Conservation (phyloP, 2,329 filamentous ascomycete genomes). For the Penicillium freii region DNA sequence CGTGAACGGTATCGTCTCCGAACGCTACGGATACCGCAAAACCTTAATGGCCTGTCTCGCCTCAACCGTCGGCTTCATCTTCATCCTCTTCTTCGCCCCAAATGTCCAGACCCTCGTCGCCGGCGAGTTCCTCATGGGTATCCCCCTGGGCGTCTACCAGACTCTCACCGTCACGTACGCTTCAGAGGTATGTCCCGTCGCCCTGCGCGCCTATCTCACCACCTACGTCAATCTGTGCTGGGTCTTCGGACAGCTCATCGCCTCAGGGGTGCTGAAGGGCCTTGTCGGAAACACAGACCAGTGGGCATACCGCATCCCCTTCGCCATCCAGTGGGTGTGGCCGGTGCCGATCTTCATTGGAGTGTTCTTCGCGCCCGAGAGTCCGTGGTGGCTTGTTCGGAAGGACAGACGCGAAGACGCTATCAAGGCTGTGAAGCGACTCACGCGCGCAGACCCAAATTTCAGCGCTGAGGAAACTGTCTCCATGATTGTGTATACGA, state of each 20-base stretch:
- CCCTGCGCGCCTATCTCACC: constrained; percentile 34
- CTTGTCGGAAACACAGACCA: constrained; percentile 30
- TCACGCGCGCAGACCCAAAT: constrained; percentile 26
- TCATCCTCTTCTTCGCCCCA: constrained; percentile 44
- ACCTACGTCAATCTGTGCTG: constrained; percentile 44
- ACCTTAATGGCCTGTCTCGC: constrained; percentile 22
- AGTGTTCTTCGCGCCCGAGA: constrained; percentile 32
- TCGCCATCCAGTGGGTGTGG: constrained; percentile 37
- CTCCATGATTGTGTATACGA: constrained; percentile 42
- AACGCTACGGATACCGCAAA: constrained; percentile 20
- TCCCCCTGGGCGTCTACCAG: constrained; percentile 40
- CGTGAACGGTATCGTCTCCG: constrained; percentile 20
- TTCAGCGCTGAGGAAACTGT: constrained; percentile 33
- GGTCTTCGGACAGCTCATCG: constrained; percentile 43
- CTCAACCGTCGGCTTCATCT: constrained; percentile 30
- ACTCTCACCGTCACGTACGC: constrained; percentile 40
- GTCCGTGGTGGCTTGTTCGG: constrained; percentile 43
- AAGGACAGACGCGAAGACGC: constrained; percentile 38
- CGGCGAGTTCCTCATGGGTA: constrained; percentile 41
- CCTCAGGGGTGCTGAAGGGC: constrained; percentile 35
- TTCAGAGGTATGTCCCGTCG: constrained; percentile 39
- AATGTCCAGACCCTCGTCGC: constrained; percentile 36
- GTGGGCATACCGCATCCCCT: constrained; percentile 41
- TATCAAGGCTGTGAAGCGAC: constrained; percentile 27
- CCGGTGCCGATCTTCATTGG: constrained; percentile 23